Evolutionary conservation across 73 alveolate species (phyloP).

Genomic region (Paramecium bursaria): DNA sequence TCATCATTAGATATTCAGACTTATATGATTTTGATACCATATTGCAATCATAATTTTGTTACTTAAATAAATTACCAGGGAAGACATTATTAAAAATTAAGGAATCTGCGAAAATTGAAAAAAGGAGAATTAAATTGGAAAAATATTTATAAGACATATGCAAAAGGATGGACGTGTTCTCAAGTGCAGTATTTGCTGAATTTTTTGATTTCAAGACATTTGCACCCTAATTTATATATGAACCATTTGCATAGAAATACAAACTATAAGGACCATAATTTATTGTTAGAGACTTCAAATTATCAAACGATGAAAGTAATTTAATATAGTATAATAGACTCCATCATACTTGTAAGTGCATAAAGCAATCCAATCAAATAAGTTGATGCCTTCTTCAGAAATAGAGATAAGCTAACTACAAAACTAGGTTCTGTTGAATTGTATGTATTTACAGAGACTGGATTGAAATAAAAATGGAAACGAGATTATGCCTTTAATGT

Average conservation of each 20-base stretch:
- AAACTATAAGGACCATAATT: not conserved
- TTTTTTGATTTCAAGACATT: not conserved
- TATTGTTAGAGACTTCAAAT: not conserved
- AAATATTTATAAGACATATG: not conserved
- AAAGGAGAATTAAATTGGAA: not conserved
- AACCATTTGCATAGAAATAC: not conserved
- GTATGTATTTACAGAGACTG: not conserved
- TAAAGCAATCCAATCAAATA: conserved; percentile 26
- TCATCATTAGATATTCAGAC: not conserved
- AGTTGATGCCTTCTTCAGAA: not conserved
- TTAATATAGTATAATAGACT: not conserved
- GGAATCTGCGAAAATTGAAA: not conserved
- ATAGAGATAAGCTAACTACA: not conserved
- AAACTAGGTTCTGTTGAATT: conserved; percentile 31
- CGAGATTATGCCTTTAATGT: not conserved
- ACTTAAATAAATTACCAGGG: not conserved
- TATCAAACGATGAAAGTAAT: not conserved
- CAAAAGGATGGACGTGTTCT: not conserved
- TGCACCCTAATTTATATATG: not conserved
- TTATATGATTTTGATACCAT: not conserved
- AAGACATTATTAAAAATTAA: not conserved
- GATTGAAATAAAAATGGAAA: not conserved
- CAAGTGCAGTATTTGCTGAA: not conserved
- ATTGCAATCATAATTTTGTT: not conserved
- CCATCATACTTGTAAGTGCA: not conserved